These are phyloP conservation scores for Nectriaceae sp. DNA, from an alignment of 2,329 filamentous ascomycete genomes.

Conservation along the genomic window DNA sequence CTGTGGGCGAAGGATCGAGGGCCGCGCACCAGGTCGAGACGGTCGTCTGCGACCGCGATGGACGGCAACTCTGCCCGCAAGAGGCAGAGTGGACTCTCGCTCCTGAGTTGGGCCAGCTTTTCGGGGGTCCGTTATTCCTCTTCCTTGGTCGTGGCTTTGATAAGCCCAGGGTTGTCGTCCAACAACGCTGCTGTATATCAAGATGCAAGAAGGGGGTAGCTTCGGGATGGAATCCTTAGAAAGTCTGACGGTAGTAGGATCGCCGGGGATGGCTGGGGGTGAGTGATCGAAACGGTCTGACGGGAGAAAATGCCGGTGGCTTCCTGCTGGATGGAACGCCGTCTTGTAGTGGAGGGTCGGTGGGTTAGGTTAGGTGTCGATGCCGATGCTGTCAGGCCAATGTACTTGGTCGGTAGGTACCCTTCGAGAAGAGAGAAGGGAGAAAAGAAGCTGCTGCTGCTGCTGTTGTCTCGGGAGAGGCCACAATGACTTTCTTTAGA, in stretches of 20 bases:
- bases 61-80: slow-evolving; percentile 42
- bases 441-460: slow-evolving; percentile 17
- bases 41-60: slow-evolving; percentile 30
- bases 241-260: neutral
- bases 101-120: slow-evolving; percentile 46
- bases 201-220: slow-evolving; percentile 3
- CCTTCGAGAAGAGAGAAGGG: slow-evolving; percentile 20
- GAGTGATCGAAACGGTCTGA: slow-evolving; percentile 4
- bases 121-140: slow-evolving; percentile 12
- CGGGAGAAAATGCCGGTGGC: slow-evolving; percentile 2
- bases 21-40: slow-evolving; percentile 30
- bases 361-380: slow-evolving; percentile 32
- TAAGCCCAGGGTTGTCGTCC: slow-evolving; percentile 20
- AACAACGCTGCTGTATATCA: slow-evolving; percentile 12
- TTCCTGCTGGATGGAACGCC: slow-evolving; percentile 11
- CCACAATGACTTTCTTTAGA: slow-evolving; percentile 23
- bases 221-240: neutral
- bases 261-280: neutral
- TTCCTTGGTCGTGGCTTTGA: slow-evolving; percentile 15
- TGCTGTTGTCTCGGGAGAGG: slow-evolving; percentile 32
- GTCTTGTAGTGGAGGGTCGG: slow-evolving; percentile 25
- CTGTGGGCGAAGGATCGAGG: slow-evolving; percentile 31
- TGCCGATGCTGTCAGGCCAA: slow-evolving; percentile 19
- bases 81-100: slow-evolving; percentile 43
- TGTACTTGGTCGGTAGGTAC: slow-evolving; percentile 13